phyloP scores from a whole-genome alignment of 2,329 filamentous ascomycete species.

The Xylariaceae sp. region DNA sequence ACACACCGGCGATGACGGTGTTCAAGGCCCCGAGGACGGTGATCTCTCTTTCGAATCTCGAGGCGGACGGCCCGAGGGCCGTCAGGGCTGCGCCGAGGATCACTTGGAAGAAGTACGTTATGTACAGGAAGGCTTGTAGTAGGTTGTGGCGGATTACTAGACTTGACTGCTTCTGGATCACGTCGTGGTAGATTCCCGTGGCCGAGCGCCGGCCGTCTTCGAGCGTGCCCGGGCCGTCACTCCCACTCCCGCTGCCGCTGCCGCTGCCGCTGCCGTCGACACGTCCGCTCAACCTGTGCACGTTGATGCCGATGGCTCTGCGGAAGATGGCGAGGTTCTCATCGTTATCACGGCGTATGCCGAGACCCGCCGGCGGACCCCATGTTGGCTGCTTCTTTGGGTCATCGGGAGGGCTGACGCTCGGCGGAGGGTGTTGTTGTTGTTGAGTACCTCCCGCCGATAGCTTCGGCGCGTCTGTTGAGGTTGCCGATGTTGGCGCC shows the following conservation, averaged over 20 bases:
- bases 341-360: slow-evolving; percentile 32
- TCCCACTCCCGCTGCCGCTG: slow-evolving; percentile 19
- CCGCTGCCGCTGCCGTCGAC: slow-evolving; percentile 20
- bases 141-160: slow-evolving; percentile 33
- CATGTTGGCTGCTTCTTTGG: slow-evolving; percentile 32
- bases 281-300: slow-evolving; percentile 17
- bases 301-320: slow-evolving; percentile 41
- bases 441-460: too few relatives aligned
- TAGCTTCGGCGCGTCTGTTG: slow-evolving; percentile 6
- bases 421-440: slow-evolving; percentile 12
- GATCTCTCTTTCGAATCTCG: slow-evolving; percentile 48
- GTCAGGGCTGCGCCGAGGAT: slow-evolving; percentile 46
- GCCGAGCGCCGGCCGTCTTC: slow-evolving; percentile 35
- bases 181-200: slow-evolving; percentile 39
- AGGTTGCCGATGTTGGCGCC: neutral
- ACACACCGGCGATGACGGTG: slow-evolving; percentile 57
- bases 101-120: slow-evolving; percentile 42
- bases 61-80: slow-evolving; percentile 41
- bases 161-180: slow-evolving; percentile 32
- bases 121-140: slow-evolving; percentile 38
- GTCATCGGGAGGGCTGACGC: slow-evolving; percentile 16
- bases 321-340: slow-evolving; percentile 41
- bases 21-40: slow-evolving; percentile 59
- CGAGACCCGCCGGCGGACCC: slow-evolving; percentile 36
- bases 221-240: too few relatives aligned